A percentile compares a stretch with the other conserved stretches of the same genome.
Evolutionary conservation across 352 stramenopile genomes (phyloP).

Genomic region (Phytophthora pisi): DNA sequence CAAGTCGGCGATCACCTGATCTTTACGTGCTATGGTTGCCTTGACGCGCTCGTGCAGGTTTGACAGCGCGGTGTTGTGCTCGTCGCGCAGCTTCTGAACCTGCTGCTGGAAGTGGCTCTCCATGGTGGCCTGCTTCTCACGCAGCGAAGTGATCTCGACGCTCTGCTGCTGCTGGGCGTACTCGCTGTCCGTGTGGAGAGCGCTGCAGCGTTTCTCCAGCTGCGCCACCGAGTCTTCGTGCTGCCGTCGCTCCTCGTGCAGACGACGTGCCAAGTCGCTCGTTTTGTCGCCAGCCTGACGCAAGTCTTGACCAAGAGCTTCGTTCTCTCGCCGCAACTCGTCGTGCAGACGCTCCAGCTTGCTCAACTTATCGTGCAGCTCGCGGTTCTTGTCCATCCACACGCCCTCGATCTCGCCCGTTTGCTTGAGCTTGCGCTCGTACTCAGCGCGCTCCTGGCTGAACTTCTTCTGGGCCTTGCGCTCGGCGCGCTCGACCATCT

Average conservation of each 20-base stretch:
- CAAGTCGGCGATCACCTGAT: conserved; percentile 64
- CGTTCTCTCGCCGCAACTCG: conserved; percentile 52
- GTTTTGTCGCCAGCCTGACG: conserved; percentile 55
- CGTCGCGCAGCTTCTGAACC: conserved; percentile 45
- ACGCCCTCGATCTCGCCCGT: conserved; percentile 77
- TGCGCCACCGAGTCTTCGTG: conserved; percentile 50
- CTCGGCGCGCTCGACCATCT: conserved; percentile 61
- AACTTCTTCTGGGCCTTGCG: conserved; percentile 51
- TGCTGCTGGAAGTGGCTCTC: conserved; percentile 51
- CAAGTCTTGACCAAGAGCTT: conserved; percentile 48
- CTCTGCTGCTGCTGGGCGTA: conserved; percentile 50
- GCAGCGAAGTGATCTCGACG: conserved; percentile 46
- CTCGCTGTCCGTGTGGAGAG: conserved; percentile 47
- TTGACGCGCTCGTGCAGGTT: conserved; percentile 77
- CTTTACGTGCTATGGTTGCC: conserved; percentile 68
- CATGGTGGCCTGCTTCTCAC: conserved; percentile 49
- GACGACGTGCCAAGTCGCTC: conserved; percentile 52
- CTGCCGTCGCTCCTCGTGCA: conserved; percentile 66
- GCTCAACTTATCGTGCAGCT: conserved; percentile 72
- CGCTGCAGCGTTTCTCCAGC: conserved; percentile 51
- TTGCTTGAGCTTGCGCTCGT: conserved; percentile 76
- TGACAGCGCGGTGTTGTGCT: conserved; percentile 64
- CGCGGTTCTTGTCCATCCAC: conserved; percentile 89
- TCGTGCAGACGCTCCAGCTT: conserved; percentile 56
- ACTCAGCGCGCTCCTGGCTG: conserved; percentile 67